Evolutionary conservation across 768 basidiomycete genomes (phyloP), one percentile per base, ranked within the genome.

Genomic region (Lyophyllum shimeji): DNA sequence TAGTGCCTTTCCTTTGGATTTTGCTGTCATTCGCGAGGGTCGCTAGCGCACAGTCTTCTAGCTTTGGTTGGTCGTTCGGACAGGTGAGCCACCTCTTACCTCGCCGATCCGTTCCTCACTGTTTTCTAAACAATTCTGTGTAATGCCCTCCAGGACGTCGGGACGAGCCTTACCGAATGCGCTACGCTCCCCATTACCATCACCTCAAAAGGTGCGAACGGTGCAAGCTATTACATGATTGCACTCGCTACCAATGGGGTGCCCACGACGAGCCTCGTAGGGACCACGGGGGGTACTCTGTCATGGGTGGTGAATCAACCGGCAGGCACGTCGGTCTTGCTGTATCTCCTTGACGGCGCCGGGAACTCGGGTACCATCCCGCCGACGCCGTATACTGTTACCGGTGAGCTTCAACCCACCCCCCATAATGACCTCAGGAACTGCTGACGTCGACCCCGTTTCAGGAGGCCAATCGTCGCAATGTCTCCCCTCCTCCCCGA

Each of bases 161-260:
- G 52, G 6, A 46, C 17, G 17, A 53, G 46, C 34, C 44, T 53
- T 13, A 44, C 52, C 20, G 52, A 53, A 46, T 53, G 52, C 34
- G 33, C 33, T 12, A 21, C 31, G 13, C 21, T 53, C 3, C 7
- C 52, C 18, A 52, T 52, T 20, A 33, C 12, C 9, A 13, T 53
- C n/a, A 58, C 50, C 11, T 39, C 54, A 21, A 60, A 61, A 39
- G 51, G 40, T 13, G 61, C 60, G 13, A 65, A 49, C 51, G 68
- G 66, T 1, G 50, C 61, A 5, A 77, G 76, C 2, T 82, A 74
- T 55, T 73, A 73, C 57, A 67, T 81, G 67, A 67, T 80, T 13
- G 74, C 76, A 1, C 73, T 76, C 44, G 71, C 74, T 43, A 59
- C 69, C 12, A 71, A 66, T 15, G 74, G 73, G 15, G 67, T 65